These are phyloP conservation scores for Parachlorella kessleri DNA, from an alignment of 139 green algal species.

Conservation along the genomic window DNA sequence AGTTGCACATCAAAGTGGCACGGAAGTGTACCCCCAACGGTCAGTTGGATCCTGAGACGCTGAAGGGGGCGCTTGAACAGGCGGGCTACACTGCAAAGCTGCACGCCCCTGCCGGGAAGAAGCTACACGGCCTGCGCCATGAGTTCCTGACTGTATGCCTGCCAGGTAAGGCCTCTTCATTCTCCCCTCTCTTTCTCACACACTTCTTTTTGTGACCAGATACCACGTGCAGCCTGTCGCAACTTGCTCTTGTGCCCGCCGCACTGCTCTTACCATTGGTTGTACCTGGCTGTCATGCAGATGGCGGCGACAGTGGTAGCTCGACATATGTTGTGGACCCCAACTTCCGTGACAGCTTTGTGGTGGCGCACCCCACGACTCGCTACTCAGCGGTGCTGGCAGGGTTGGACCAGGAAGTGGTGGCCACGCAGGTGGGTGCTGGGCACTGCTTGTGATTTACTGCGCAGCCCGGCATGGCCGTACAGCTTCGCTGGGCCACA, in stretches of 20 bases:
- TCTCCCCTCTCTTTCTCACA: background rate
- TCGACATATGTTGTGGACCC: conserved; percentile 21
- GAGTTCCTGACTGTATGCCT: conserved; percentile 26
- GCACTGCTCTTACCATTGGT: background rate
- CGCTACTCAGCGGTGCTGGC: conserved; percentile 15
- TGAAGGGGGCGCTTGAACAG: conserved; percentile 12
- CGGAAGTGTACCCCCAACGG: background rate
- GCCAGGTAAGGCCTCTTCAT: conserved; percentile 1
- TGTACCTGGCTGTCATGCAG: conserved; percentile 2
- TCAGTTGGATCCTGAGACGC: background rate
- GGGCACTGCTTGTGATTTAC: too few relatives aligned
- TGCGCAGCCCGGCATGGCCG: background rate
- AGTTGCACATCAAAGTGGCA: conserved; percentile 15
- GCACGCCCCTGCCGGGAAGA: conserved; percentile 3
- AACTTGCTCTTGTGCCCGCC: background rate
- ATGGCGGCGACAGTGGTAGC: conserved; percentile 1
- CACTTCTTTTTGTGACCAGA: background rate
- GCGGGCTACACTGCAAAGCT: conserved; percentile 28
- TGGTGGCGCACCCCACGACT: conserved; percentile 23
- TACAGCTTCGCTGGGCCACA: background rate
- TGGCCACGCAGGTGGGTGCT: conserved; percentile 9
- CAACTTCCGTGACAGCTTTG: conserved; percentile 22
- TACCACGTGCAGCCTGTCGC: too few relatives aligned
- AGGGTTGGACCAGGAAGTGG: background rate
- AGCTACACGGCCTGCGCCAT: conserved; percentile 16